Evolutionary conservation across 768 basidiomycete genomes (phyloP), one percentile per base, ranked within the genome.

Genomic region (Pleurotus salmoneostramineus): DNA sequence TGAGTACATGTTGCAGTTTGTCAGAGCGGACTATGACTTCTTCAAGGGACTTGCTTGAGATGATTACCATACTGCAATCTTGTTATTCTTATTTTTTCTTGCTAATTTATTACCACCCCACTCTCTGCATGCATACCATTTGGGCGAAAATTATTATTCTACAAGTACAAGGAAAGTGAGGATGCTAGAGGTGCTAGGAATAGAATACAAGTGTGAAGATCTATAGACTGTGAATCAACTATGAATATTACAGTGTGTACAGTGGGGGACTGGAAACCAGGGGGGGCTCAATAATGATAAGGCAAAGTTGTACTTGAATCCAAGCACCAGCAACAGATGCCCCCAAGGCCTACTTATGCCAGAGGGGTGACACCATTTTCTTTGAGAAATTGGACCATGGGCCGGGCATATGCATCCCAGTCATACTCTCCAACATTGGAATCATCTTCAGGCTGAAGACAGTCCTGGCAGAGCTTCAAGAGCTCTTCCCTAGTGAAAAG

Each of bases 1-100:
- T 42, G 93, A 95, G 57, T 95, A 92, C 65, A 95, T 97, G 93
- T 74, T 97, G 33, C 67, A 74, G 12, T 79, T 84, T 62, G 85
- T 88, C 27, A 74, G 78, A 52, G 67, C 65, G 43, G 88, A 93
- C 62, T 80, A 77, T 66, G 85, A 86, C 37, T 87, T 80, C 69
- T 93, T 93, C 72, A 76, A 27, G 72, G 58, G 87, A 88, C 44
- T 91, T 89, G 89, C 79, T 27, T 27, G 21, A 27, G 84, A 52
- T 32, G 88, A 68, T 84, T 75, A 65, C 60, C 21, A 54, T 31
- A 27, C 34, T 58, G 17, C 56, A 54, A 54, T 57, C 10, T 57
- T 11, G 36, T 59, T 52, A 21, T 49, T 59, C 40, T 15, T 60
- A 44, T 58, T 58, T 50, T 58, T 50, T 56, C 4, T n/a, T 54